Base-by-base conservation (phyloP, 352 stramenopile species). In the Phytopythium kandeliae region DNA sequence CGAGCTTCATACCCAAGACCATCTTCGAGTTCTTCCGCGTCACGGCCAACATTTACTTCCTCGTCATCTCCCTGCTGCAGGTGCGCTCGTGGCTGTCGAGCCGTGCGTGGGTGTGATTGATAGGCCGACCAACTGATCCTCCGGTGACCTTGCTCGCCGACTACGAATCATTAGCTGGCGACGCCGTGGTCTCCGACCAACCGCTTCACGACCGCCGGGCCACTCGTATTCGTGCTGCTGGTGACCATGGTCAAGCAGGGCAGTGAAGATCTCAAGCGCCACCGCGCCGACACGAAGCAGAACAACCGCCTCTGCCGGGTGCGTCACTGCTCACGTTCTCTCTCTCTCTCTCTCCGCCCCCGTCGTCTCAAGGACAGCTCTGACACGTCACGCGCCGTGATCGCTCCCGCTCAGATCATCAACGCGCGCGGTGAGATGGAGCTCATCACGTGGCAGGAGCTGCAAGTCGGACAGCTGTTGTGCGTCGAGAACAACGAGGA, bases 21-120 rank as follows among this genome's bases (percentile, higher is more conserved):
- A 86, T 97, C 47, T 83, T 92, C 41, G 87, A 98, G 62, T 96
- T 98, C 72, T 98, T 98, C 66, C 84, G 91, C 28, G 74, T 93
- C 51, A 86, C 96, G 42, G 92, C 88, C 28, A 98, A 98, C 62
- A 69, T 97, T 54, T 98, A 98, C 70, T 98, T 98, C 65, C 64
- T 98, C n/a, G 67, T 90, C 33, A 94, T 98, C 37, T 94, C 88
- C 11, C 52, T 92, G 31, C 77, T 98, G 16, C 96, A 97, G 70
- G 70, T 53, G 12, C 9, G 33, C 25, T 26, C 13, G 3, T 10
- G 3, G 17, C 6, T 13, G 4, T 35, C 31, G 31, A 13, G 4
- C 15, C 31, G 31, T 15, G 28, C 28, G 5, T 33, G 16, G 25
- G 1, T 2, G 15, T n/a, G n/a, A n/a, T n/a, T n/a, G n/a, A n/a